Evolutionary conservation across 2,329 filamentous ascomycete species (phyloP), one percentile per base, ranked within the genome.

Genomic region (Didymella sp.): DNA sequence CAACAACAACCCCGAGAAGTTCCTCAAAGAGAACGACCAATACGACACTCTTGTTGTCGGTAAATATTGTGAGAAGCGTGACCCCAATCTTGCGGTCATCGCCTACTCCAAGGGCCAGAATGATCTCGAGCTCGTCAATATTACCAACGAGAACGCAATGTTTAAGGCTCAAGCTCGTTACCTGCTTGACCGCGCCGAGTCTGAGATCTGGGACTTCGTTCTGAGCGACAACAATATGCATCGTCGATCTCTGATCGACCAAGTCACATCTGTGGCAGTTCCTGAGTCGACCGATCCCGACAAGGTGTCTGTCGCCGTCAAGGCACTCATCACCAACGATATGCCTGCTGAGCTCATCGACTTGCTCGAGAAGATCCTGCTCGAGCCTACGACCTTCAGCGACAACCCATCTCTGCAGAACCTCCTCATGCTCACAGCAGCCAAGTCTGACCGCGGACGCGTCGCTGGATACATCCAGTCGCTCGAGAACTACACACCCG

Each of bases 131-230:
- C 85, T 99, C 54, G 94, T 99, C 78, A 95, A 90, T 77, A 94
- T 99, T 73, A 98, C 95, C 72, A 99, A 98, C 70, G 96, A 99
- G 79, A 99, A 99, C 80, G 89, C 91, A n/a, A 99, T 99, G 95
- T 99, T 96, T 85, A 90, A 93, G 70, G 91, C 91, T n/a, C 95
- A 99, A 78, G 94, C 93, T 56, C 89, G 95, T 33, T 99, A 99
- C 78, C 84, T 99, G 22, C 82, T 99, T 49, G 93, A 97, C 71
- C 89, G 95, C 64, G 89, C 91, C 33, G 95, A 99, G 71, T 77
- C 82, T 2, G 95, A 99, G 76, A 87, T 99, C 44, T 99, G 96
- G 96, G 84, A 85, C 49, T 99, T 97, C 73, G 95, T 98, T 13
- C 84, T 99, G 30, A 96, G 90, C 76, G 88, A 92, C 69, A 98